These are phyloP conservation scores for Eimeria acervulina DNA, from an alignment of 169 alveolate species.

Conservation along the genomic window DNA sequence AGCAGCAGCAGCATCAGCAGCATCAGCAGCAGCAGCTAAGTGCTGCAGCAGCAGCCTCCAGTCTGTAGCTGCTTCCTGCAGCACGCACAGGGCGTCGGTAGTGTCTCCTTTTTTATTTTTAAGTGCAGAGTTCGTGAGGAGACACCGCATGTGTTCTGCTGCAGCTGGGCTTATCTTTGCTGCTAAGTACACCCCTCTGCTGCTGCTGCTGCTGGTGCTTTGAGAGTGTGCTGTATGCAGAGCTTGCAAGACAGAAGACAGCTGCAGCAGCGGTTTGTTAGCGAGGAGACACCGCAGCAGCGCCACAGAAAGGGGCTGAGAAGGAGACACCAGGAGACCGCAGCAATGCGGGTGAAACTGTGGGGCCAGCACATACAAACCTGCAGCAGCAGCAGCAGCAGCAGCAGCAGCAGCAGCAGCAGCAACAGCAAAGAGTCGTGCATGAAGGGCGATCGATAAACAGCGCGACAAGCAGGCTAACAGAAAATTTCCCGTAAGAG, in stretches of 20 bases:
- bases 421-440: background rate
- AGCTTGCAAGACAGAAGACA: background rate
- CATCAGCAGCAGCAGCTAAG: background rate
- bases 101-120: background rate
- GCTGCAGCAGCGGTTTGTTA: slow-evolving; percentile 45
- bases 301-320: background rate
- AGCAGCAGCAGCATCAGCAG: slow-evolving; percentile 16
- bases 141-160: background rate
- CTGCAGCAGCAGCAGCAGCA: slow-evolving; percentile 26
- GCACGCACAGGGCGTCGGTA: background rate
- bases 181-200: slow-evolving; percentile 44
- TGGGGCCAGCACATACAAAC: slow-evolving; percentile 28
- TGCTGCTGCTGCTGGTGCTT: slow-evolving; percentile 32
- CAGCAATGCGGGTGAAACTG: background rate
- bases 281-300: slow-evolving; percentile 34
- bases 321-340: slow-evolving; percentile 42
- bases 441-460: background rate
- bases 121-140: background rate
- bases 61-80: background rate
- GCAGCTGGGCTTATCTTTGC: background rate
- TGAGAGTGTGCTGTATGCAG: background rate
- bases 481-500: too few relatives aligned
- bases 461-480: background rate
- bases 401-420: slow-evolving; percentile 1
- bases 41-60: background rate